These are phyloP conservation scores for Nidula niveotomentosa DNA, from an alignment of 1,284 basidiomycete species.

Conservation along the genomic window DNA sequence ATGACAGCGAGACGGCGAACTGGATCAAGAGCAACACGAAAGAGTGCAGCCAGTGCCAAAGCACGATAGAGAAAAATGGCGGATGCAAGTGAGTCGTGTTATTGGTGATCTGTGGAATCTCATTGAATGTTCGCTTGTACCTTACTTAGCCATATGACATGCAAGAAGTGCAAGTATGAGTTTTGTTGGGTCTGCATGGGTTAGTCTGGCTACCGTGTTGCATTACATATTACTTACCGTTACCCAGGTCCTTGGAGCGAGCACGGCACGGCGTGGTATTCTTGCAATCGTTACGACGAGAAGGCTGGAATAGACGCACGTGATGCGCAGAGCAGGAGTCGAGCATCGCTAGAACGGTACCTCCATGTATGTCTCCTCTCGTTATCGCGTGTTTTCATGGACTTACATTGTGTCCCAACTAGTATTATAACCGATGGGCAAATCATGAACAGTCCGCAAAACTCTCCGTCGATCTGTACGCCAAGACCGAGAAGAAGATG, in stretches of 20 bases:
- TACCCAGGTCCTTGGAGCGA: constrained; percentile 92
- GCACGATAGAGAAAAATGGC: constrained; percentile 99
- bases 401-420: constrained; percentile 2
- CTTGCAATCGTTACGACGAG: constrained; percentile 97
- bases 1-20: constrained; percentile 98
- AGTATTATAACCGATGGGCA: constrained; percentile 98
- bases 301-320: constrained; percentile 87
- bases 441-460: constrained; percentile 99
- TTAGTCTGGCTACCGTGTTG: constrained; percentile 18
- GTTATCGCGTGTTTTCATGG: constrained; percentile 2
- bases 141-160: constrained; percentile 89
- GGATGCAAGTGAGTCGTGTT: constrained; percentile 87
- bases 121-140: neutral
- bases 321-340: constrained; percentile 86
- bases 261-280: constrained; percentile 97
- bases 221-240: constrained; percentile 11
- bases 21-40: constrained; percentile 99
- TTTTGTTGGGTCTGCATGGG: constrained; percentile 86
- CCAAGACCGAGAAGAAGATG: constrained; percentile 99
- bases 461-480: constrained; percentile 90
- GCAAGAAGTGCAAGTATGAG: constrained; percentile 96
- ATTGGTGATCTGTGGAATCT: neutral
- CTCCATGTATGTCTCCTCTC: constrained; percentile 75
- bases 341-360: constrained; percentile 92
- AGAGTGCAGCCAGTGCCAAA: constrained; percentile 93